Base-by-base conservation (phyloP, 306 rosid genomes). In the Crataegus laevigata region DNA sequence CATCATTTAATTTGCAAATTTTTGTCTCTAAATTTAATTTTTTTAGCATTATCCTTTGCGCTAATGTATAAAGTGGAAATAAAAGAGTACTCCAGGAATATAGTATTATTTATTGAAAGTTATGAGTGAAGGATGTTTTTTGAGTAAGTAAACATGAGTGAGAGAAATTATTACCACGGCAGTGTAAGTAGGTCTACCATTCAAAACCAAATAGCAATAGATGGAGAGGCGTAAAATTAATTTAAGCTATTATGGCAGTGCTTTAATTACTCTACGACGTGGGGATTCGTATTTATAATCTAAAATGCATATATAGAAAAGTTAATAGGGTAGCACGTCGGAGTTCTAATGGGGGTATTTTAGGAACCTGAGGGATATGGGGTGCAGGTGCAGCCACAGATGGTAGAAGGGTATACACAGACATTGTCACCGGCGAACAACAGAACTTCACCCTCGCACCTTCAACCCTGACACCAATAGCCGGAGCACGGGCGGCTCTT, bases 381-480 rank as follows among this genome's bases (percentile, higher is more conserved):
- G 86, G 82, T 11, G 82, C 86, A 1, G 86, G 82, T 11, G 82
- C 86, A 1, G 86, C 88, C 60, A 73, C 88, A 14, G 84, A 85
- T 38, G 84, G 84, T 3, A 65, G 19, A 68, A 57, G 80, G 68
- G 82, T 82, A 63, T 79, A 79, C 75, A 82, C 86, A 43, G 79
- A 82, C 80, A 82, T 85, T 5, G 82, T 66, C 54, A 85, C 79
- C 26, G 26, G 71, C 68, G 63, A 82, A 26, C 19, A 60, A 22
- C 12, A 60, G 28, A 75, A 18, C 52, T 85, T 82, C 72, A 78
- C 80, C 6, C 79, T 85, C 11, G 77, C 82, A 50, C 87, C 83
- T 6, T 66, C 87, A 19, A 75, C 13, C 72, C 66, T 25, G 32
- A 77, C 81, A 3, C 76, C 87, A 13, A 75, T 75, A 1, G 76